These are phyloP conservation scores for Aureobasidium leucospermi DNA, from an alignment of 2,329 filamentous ascomycete genomes.

Conservation along the genomic window DNA sequence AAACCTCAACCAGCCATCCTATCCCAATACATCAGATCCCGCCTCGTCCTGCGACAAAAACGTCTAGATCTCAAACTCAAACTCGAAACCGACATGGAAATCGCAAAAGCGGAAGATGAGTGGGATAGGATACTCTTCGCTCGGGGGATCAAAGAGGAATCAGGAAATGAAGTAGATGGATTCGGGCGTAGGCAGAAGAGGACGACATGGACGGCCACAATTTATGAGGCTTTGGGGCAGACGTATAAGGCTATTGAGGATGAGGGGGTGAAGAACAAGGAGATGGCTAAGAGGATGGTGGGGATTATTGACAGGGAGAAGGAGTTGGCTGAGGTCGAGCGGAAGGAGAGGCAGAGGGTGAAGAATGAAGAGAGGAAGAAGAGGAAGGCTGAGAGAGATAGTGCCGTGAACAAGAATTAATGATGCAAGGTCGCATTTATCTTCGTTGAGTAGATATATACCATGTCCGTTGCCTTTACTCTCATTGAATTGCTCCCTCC, in stretches of 20 bases:
- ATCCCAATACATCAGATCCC: conserved; percentile 50
- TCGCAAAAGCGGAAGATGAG: conserved; percentile 38
- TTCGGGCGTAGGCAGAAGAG: conserved; percentile 13
- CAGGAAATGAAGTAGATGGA: conserved; percentile 11
- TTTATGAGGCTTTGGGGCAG: conserved; percentile 16
- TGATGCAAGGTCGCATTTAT: too few relatives aligned
- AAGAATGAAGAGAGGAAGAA: conserved; percentile 14
- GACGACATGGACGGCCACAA: conserved; percentile 27
- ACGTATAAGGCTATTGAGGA: conserved; percentile 13
- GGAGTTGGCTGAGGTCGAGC: conserved; percentile 35
- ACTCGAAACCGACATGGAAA: conserved; percentile 34
- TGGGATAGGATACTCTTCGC: conserved; percentile 41
- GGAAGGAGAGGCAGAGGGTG: conserved; percentile 17
- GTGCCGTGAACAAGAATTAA: not conserved
- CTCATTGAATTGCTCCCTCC: too few relatives aligned
- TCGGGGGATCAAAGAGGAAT: conserved; percentile 11
- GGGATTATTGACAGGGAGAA: conserved; percentile 43
- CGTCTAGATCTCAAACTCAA: conserved; percentile 33
- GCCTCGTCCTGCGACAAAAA: conserved; percentile 38
- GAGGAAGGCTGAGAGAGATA: conserved; percentile 13
- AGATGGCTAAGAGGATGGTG: conserved; percentile 36
- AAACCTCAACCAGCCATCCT: conserved; percentile 59
- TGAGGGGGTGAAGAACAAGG: conserved; percentile 23
- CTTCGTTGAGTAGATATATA: too few relatives aligned
- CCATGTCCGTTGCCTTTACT: too few relatives aligned